These are phyloP conservation scores for Allodekkera sacchari DNA, from an alignment of 805 yeast genomes.

Conservation along the genomic window DNA sequence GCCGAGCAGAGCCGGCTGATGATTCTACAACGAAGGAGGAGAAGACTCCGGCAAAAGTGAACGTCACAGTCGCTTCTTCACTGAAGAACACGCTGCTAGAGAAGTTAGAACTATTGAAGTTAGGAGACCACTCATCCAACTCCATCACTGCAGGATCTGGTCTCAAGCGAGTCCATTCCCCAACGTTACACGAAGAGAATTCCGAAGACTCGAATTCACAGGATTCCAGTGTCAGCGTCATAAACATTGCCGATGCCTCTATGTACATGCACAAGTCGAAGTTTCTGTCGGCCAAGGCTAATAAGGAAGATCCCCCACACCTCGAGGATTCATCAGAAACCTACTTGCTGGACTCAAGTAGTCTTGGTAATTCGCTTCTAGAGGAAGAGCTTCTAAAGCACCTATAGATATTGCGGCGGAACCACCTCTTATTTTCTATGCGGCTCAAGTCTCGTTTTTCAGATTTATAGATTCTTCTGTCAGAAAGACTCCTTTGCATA, in stretches of 20 bases:
- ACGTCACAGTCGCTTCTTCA: slow-evolving; percentile 1
- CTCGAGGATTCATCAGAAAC: slow-evolving; percentile 7
- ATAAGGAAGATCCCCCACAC: too few relatives aligned
- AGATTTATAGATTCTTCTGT: too few relatives aligned
- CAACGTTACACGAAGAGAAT: too few relatives aligned
- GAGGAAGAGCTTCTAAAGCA: slow-evolving; percentile 21
- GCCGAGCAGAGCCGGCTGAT: not conserved
- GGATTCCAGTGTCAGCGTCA: slow-evolving; percentile 11
- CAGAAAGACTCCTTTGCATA: too few relatives aligned
- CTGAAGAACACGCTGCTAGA: slow-evolving; percentile 8
- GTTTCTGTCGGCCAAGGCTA: slow-evolving; percentile 2
- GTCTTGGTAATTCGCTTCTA: slow-evolving; percentile 19
- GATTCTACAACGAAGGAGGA: not conserved
- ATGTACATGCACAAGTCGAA: slow-evolving; percentile 17
- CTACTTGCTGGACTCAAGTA: slow-evolving; percentile 12
- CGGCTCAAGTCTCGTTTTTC: too few relatives aligned
- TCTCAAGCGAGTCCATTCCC: too few relatives aligned
- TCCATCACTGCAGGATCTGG: not conserved
- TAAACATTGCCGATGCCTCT: slow-evolving; percentile 19
- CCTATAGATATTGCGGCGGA: slow-evolving; percentile 5
- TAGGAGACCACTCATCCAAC: slow-evolving; percentile 7
- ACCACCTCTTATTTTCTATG: too few relatives aligned
- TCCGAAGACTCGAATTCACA: not conserved
- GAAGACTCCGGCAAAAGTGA: slow-evolving; percentile 1
- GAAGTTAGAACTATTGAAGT: slow-evolving; percentile 10